Conservation (phyloP, 345 rosid species). For the Populus alba region DNA sequence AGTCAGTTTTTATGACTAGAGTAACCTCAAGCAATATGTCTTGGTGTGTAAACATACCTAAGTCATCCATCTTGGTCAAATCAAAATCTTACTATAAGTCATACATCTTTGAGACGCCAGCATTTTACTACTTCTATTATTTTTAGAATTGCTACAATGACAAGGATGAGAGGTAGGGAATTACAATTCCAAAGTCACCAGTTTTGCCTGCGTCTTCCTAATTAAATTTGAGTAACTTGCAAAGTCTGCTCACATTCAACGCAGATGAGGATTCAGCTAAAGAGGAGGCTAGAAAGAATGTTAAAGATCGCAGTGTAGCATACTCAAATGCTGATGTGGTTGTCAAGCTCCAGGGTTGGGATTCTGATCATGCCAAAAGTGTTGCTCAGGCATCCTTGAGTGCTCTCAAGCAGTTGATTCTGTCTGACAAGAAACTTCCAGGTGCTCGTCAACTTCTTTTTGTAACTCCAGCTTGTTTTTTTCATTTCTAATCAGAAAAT, state of each 20-base stretch:
- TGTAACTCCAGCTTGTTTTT: background rate
- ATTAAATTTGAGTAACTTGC: background rate
- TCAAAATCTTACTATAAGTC: too few species aligned
- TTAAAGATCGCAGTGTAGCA: slow-evolving; percentile 48
- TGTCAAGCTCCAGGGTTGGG: slow-evolving; percentile 90
- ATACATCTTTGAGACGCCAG: too few species aligned
- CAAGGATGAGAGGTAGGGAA: too few species aligned
- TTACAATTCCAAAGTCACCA: too few species aligned
- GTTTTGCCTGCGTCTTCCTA: too few species aligned
- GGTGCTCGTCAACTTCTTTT: slow-evolving; percentile 34
- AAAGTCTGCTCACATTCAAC: background rate
- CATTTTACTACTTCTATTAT: too few species aligned
- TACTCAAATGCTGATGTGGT: slow-evolving; percentile 86
- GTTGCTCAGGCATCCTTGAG: slow-evolving; percentile 85
- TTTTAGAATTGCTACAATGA: too few species aligned
- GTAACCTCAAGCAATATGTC: too few species aligned
- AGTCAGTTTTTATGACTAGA: too few species aligned
- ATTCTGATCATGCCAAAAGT: slow-evolving; percentile 60
- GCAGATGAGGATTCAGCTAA: slow-evolving; percentile 75
- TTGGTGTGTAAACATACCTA: too few species aligned
- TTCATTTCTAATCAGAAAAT: background rate
- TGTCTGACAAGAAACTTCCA: slow-evolving; percentile 77
- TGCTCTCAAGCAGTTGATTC: slow-evolving; percentile 72
- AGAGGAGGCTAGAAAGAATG: slow-evolving; percentile 63
- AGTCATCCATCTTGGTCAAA: too few species aligned